These are phyloP conservation scores for Scedosporium aurantiacum DNA, from an alignment of 2,329 filamentous ascomycete genomes.

Conservation along the genomic window DNA sequence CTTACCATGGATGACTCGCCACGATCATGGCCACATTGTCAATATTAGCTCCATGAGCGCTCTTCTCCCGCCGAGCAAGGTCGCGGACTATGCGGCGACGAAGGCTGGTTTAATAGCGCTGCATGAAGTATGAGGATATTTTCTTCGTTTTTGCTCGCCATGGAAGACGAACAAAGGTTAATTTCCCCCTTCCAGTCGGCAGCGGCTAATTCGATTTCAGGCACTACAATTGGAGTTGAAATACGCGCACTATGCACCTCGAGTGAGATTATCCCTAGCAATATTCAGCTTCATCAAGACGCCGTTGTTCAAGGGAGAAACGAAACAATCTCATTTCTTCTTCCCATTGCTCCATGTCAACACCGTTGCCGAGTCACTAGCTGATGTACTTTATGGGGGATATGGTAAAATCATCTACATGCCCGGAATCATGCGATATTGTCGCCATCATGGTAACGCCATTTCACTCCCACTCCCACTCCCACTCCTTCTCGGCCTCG, in stretches of 20 bases:
- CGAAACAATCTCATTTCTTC: conserved; percentile 5
- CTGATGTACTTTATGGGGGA: neutral
- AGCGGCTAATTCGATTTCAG: neutral
- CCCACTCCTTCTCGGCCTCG: too few species aligned
- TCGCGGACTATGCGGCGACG: conserved; percentile 48
- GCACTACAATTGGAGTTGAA: conserved; percentile 34
- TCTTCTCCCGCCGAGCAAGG: conserved; percentile 39
- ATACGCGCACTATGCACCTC: conserved; percentile 40
- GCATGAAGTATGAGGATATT: conserved; percentile 35
- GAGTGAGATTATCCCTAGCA: conserved; percentile 26
- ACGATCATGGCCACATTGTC: conserved; percentile 50
- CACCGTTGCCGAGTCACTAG: conserved; percentile 1
- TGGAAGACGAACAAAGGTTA: too few species aligned
- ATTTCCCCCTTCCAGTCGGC: neutral
- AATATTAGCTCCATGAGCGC: conserved; percentile 44
- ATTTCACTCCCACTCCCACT: too few species aligned
- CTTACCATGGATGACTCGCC: conserved; percentile 38
- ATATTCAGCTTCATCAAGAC: conserved; percentile 34
- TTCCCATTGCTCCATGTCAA: conserved; percentile 4
- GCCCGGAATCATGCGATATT: neutral
- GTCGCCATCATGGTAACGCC: neutral
- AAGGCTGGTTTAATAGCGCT: conserved; percentile 49
- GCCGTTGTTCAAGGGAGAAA: conserved; percentile 21
- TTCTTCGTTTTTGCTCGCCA: neutral
- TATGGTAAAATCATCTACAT: neutral